A percentile compares a stretch with the other conserved stretches of the same genome.
phyloP scores from a whole-genome alignment of 768 basidiomycete genomes.

The Tulasnella sp. region DNA sequence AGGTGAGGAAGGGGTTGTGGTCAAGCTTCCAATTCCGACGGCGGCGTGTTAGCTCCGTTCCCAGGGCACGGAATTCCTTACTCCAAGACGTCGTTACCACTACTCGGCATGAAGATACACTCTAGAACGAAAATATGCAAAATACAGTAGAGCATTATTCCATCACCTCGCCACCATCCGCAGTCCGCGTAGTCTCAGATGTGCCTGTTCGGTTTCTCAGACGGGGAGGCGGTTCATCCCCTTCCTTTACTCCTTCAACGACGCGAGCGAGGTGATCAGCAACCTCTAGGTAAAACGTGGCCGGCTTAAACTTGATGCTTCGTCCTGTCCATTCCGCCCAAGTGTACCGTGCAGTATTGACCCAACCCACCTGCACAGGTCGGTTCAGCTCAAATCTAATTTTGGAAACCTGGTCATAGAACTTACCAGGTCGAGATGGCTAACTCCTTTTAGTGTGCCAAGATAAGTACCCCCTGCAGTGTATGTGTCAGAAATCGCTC shows the following conservation, averaged over 20 bases:
- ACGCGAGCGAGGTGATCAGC: slow-evolving; percentile 69
- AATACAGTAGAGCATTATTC: not conserved
- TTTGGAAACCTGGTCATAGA: not conserved
- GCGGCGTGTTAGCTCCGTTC: not conserved
- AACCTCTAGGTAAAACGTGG: slow-evolving; percentile 82
- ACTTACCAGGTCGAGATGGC: slow-evolving; percentile 71
- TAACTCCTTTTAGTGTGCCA: slow-evolving; percentile 85
- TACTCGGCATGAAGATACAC: not conserved
- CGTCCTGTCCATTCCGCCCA: slow-evolving; percentile 84
- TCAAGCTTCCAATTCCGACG: slow-evolving; percentile 7
- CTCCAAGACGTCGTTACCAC: not conserved
- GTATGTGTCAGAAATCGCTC: not conserved
- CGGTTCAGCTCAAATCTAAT: not conserved
- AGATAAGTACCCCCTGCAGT: slow-evolving; percentile 72
- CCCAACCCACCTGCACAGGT: slow-evolving; percentile 7
- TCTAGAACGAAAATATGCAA: not conserved
- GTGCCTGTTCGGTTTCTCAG: not conserved
- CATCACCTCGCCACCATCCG: not conserved
- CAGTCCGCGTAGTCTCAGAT: not conserved
- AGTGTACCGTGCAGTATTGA: slow-evolving; percentile 74
- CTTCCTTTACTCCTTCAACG: slow-evolving; percentile 51
- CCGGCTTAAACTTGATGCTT: slow-evolving; percentile 85
- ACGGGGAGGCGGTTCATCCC: not conserved
- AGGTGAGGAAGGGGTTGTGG: slow-evolving; percentile 6
- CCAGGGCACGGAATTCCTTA: not conserved